phyloP scores from a whole-genome alignment of 148 eudicot species.

The Heliosperma pusillum region DNA sequence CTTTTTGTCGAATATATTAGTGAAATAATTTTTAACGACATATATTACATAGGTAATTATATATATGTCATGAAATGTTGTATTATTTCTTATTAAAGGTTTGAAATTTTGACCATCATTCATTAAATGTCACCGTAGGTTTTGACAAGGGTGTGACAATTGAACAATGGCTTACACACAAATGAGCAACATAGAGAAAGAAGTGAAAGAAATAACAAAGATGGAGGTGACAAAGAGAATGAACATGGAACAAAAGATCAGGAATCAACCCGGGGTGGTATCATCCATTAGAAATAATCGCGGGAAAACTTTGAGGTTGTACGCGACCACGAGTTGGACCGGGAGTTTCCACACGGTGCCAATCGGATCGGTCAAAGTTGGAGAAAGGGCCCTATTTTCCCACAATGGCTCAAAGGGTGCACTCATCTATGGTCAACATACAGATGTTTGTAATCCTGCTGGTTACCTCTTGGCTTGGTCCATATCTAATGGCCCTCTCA shows the following conservation, averaged over 20 bases:
- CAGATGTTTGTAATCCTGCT: background rate
- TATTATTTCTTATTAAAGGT: too few species aligned
- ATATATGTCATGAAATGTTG: too few species aligned
- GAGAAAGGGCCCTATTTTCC: background rate
- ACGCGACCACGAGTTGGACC: constrained; percentile 8
- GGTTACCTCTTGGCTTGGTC: constrained; percentile 19
- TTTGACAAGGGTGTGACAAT: too few species aligned
- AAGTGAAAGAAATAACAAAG: background rate
- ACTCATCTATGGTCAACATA: constrained; percentile 4
- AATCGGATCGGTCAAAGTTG: background rate
- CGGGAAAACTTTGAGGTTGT: background rate
- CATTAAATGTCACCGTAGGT: too few species aligned
- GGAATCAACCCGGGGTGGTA: background rate
- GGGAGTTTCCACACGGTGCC: background rate
- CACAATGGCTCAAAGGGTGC: constrained; percentile 11
- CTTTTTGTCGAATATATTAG: too few species aligned
- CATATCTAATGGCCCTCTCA: background rate
- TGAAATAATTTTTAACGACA: too few species aligned
- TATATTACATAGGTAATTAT: too few species aligned
- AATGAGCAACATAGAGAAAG: background rate
- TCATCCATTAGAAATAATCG: background rate
- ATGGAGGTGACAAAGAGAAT: constrained; percentile 5
- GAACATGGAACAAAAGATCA: too few species aligned
- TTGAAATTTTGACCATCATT: too few species aligned
- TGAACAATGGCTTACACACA: constrained; percentile 1